These are phyloP conservation scores for Diversispora eburnea DNA, from an alignment of 192 early-diverging fungal species.

Conservation along the genomic window DNA sequence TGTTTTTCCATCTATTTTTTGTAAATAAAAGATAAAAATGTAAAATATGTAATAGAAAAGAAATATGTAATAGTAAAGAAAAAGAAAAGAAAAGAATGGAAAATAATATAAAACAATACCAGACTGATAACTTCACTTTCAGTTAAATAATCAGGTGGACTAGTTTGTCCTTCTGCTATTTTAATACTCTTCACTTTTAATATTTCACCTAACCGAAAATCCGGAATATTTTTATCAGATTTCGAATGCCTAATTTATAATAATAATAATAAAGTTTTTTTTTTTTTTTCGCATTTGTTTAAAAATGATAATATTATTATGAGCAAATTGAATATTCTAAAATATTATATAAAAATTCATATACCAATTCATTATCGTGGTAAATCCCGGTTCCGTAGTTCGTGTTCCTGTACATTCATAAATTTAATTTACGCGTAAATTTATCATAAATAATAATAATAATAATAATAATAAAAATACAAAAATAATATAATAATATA, in stretches of 20 bases:
- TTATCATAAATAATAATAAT: too few relatives aligned
- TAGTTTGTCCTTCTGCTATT: conserved; percentile 46
- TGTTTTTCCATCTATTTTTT: conserved; percentile 39
- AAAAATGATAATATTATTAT: neutral
- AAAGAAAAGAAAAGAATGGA: too few relatives aligned
- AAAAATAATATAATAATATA: neutral
- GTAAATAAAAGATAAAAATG: neutral
- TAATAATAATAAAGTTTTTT: neutral
- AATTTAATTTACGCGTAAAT: too few relatives aligned
- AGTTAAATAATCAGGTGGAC: conserved; percentile 52
- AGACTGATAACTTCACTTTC: conserved; percentile 46
- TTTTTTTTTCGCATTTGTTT: neutral
- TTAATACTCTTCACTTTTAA: conserved; percentile 28
- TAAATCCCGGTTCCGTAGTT: neutral
- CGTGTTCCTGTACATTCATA: neutral
- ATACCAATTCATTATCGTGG: neutral
- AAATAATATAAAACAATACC: conserved; percentile 15
- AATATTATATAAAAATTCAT: neutral
- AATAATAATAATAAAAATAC: too few relatives aligned
- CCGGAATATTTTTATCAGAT: neutral
- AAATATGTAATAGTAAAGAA: too few relatives aligned
- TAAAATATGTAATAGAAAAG: neutral
- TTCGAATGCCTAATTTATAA: neutral
- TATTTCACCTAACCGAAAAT: neutral
- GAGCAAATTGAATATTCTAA: neutral